Percentiles rank a stretch among this genome's conserved stretches.
phyloP scores from a whole-genome alignment of 2,329 filamentous ascomycete species.

The Curvularia verruculosa region DNA sequence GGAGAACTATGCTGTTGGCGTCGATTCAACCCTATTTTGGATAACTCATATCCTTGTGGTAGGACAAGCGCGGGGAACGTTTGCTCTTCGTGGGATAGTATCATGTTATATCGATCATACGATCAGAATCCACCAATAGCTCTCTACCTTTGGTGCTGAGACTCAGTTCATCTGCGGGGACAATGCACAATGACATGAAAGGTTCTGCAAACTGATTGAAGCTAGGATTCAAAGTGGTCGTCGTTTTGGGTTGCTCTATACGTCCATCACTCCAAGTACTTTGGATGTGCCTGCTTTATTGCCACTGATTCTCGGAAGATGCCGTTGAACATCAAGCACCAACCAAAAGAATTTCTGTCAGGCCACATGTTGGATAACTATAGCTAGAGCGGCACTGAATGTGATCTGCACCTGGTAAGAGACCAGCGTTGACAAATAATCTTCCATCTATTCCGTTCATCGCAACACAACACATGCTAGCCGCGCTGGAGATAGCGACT shows the following conservation, averaged over 20 bases:
- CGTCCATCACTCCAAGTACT: conserved; percentile 4
- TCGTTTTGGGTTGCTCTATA: conserved; percentile 7
- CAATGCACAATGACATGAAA: background rate
- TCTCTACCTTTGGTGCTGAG: background rate
- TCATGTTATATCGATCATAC: background rate
- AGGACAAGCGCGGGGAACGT: background rate
- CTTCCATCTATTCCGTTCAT: background rate
- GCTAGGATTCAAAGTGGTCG: background rate
- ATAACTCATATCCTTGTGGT: background rate
- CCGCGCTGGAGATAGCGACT: background rate
- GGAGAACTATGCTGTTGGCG: background rate
- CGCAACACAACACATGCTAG: background rate
- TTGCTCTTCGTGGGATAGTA: background rate
- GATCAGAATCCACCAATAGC: background rate
- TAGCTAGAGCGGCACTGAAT: background rate
- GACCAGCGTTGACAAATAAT: background rate
- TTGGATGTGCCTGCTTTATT: background rate
- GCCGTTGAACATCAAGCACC: background rate
- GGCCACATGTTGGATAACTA: background rate
- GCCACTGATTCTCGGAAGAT: background rate
- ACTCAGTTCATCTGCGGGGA: background rate
- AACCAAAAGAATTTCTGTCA: background rate
- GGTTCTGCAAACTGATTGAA: background rate
- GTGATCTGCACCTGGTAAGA: background rate
- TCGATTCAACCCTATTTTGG: background rate